Percentiles rank a stretch among this genome's conserved stretches.
phyloP scores from a whole-genome alignment of 148 eudicot species.

The Diospyros lotus region DNA sequence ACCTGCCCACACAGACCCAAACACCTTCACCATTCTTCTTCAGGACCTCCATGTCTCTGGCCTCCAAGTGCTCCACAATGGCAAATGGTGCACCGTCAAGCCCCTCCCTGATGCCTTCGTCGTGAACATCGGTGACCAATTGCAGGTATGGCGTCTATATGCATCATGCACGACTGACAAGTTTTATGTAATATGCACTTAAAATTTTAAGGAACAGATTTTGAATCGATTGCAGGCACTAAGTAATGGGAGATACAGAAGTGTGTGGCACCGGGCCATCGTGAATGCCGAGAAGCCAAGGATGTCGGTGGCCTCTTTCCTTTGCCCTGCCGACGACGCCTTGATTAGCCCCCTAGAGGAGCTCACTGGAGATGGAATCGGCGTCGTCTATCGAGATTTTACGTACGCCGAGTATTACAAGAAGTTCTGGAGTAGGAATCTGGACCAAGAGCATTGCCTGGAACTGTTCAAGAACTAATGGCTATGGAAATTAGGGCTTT shows the following conservation, averaged over 20 bases:
- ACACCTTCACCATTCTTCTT: conserved; percentile 46
- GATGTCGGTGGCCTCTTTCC: conserved; percentile 63
- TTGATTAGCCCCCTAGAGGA: conserved; percentile 27
- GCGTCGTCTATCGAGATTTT: conserved; percentile 34
- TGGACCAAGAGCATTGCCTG: too few species aligned
- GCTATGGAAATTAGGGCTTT: too few species aligned
- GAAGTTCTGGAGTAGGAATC: conserved; percentile 25
- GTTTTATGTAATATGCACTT: too few species aligned
- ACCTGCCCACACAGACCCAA: conserved; percentile 44
- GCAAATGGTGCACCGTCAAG: conserved; percentile 53
- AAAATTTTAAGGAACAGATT: too few species aligned
- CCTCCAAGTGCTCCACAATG: conserved; percentile 52
- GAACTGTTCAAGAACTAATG: too few species aligned
- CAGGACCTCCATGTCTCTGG: conserved; percentile 41
- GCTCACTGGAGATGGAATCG: conserved; percentile 33
- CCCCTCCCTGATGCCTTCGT: conserved; percentile 51
- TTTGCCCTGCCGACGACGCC: conserved; percentile 37
- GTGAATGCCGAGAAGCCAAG: conserved; percentile 18
- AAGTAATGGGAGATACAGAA: conserved; percentile 29
- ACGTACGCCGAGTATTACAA: conserved; percentile 66
- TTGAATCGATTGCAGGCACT: conserved; percentile 13
- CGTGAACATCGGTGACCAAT: conserved; percentile 47
- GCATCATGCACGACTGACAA: too few species aligned
- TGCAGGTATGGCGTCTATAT: conserved; percentile 33
- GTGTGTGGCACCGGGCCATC: conserved; percentile 70